These are phyloP conservation scores for Oryza punctata DNA, from an alignment of 176 grass and related monocot species.

Conservation along the genomic window DNA sequence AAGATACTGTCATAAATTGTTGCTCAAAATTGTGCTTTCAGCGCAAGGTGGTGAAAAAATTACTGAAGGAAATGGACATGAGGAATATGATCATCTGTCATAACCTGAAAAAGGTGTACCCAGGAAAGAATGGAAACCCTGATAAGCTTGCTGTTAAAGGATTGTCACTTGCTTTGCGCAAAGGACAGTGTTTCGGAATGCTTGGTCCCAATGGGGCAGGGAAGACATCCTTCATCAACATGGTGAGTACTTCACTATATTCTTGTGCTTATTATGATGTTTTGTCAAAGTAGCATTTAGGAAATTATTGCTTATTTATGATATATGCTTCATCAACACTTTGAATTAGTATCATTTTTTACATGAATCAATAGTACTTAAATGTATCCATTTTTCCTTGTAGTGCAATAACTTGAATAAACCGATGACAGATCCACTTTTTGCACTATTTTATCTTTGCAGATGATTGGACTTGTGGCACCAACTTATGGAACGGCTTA, in stretches of 20 bases:
- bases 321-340: background rate
- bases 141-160: constrained; percentile 56
- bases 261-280: background rate
- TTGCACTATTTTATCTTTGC: constrained; percentile 13
- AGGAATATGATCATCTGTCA: constrained; percentile 56
- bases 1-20: constrained; percentile 4
- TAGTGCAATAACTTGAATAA: background rate
- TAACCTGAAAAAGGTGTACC: constrained; percentile 67
- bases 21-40: constrained; percentile 25
- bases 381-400: background rate
- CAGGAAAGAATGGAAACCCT: constrained; percentile 63
- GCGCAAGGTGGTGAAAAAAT: constrained; percentile 50
- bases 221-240: constrained; percentile 67
- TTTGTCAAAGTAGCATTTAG: background rate
- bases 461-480: constrained; percentile 73
- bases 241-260: constrained; percentile 40
- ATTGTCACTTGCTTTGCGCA: constrained; percentile 57
- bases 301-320: too few relatives aligned
- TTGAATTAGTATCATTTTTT: background rate
- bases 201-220: constrained; percentile 75
- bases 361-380: background rate
- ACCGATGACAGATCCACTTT: background rate
- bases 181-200: constrained; percentile 77
- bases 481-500: constrained; percentile 81
- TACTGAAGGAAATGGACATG: constrained; percentile 39